These are phyloP conservation scores for Elsinoe batatas DNA, from an alignment of 2,329 filamentous ascomycete species.

Conservation along the genomic window DNA sequence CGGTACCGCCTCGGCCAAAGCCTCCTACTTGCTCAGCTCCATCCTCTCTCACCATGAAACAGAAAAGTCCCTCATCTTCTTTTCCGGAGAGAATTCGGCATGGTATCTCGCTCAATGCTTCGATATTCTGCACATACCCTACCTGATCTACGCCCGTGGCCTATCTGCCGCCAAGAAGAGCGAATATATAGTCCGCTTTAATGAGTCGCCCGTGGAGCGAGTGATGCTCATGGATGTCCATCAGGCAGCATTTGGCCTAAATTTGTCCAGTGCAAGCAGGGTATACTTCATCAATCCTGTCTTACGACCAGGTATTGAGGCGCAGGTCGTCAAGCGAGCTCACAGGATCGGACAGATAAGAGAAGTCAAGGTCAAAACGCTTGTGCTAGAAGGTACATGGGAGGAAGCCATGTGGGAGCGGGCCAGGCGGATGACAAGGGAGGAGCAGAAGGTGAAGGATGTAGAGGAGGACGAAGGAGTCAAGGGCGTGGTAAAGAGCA, in stretches of 20 bases:
- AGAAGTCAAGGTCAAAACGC: constrained; percentile 73
- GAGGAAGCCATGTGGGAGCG: constrained; percentile 76
- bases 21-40: constrained; percentile 72
- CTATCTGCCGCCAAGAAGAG: constrained; percentile 53
- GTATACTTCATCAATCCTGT: constrained; percentile 87
- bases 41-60: constrained; percentile 56
- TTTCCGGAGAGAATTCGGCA: constrained; percentile 77
- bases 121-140: constrained; percentile 57
- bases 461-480: constrained; percentile 51
- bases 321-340: constrained; percentile 83
- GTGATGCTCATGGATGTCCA: constrained; percentile 87
- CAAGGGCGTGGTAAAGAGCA: constrained; percentile 48
- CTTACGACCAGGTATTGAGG: constrained; percentile 72
- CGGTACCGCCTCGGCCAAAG: constrained; percentile 78
- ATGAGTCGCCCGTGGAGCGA: constrained; percentile 56
- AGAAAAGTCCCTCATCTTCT: constrained; percentile 89
- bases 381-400: constrained; percentile 69
- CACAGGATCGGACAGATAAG: constrained; percentile 76
- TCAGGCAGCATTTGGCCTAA: constrained; percentile 78
- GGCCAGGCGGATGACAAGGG: constrained; percentile 61
- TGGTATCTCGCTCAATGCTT: constrained; percentile 77
- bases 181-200: constrained; percentile 71
- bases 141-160: constrained; percentile 57
- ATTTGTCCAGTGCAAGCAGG: constrained; percentile 71
- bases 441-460: constrained; percentile 47